Evolutionary conservation across 1,284 basidiomycete genomes (phyloP), one percentile per base, ranked within the genome.

Genomic region (Ganoderma multipileum): DNA sequence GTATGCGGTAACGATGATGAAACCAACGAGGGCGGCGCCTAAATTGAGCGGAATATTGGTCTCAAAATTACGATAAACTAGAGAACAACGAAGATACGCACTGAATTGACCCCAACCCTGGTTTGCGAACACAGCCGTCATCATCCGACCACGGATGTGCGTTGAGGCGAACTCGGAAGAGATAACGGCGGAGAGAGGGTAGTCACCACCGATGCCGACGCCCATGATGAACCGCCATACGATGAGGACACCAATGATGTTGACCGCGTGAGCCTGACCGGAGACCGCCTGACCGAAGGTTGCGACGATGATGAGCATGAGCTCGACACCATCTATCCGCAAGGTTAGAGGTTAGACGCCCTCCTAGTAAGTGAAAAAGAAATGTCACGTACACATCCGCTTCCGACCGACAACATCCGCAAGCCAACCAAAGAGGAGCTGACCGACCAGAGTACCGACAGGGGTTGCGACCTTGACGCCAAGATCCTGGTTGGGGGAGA

Each of bases 381-480:
- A 28, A 26, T 23, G 54, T 50, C 26, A 75, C 80, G 55, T 72
- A 82, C 82, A 85, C 80, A 85, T 84, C 14, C 81, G 76, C 78
- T 89, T 89, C 55, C 89, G 83, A 63, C 88, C 88, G 42, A 86
- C 72, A 30, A 82, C 62, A 76, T 90, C 88, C 0, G 86, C 88
- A 33, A 89, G 79, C 82, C 83, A 85, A 33, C 85, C 89, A 72
- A 89, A 89, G 47, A 87, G 60, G 54, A 89, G 68, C 73, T 89
- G 87, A 39, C 91, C 91, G 54, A 89, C 75, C 61, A 92, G 76
- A 28, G 86, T 91, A 20, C 89, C 89, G 52, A 89, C 81, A 30
- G 88, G 89, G 0, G 86, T 90, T 0, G 93, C 90, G n/a, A 91
- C 90, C 79, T 95, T 95, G 80, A 95, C 80, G 66, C 92, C 91